Evolutionary conservation across 2,329 filamentous ascomycete genomes (phyloP), one percentile per base, ranked within the genome.

Genomic region (Dactylellina parvicollis): DNA sequence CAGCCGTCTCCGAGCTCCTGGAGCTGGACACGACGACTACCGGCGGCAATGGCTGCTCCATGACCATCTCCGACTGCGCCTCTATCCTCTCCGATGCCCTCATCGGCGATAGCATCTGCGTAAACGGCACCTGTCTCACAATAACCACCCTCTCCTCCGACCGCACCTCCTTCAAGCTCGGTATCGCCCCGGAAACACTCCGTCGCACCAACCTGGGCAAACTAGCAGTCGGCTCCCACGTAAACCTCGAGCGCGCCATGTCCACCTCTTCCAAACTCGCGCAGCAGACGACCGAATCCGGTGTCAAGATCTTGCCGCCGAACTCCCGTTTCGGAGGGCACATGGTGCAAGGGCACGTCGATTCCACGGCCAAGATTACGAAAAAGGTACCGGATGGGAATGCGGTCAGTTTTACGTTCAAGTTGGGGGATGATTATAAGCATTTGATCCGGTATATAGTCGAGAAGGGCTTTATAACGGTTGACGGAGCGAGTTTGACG

Each of bases 241-340:
- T 98, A 76, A 99, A 99, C 81, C 89, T 99, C 59, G 95, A 99
- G 84, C 89, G 95, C 14, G 94, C 95, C 2, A 93, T 99, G 60
- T 90, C 90, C 16, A 92, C 92, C 14, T 66, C 69, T 4, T 66
- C 69, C 4, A 74, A 74, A 40, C 38, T 67, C n/a, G 60, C 60
- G 2, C 26, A 57, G 20, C 34, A 55, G 5, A 16, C 47, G 4
- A 56, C 47, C 18, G 46, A 52, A 12, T 59, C 57, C 0, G 67
- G 74, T 22, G 72, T 76, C 16, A 56, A 74, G 18, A n/a, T 47
- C 1, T 24, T 74, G 3, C 36, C 69, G 4, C 16, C 60, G 3
- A 87, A 90, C 78, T 97, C 94, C 47, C 91, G 95, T 62, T 98
- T 99, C 92, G 95, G 96, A 49, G 95, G 95, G 0, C 95, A 99